These are phyloP conservation scores for Plantago lanceolata DNA, from an alignment of 305 asterid genomes.

Conservation along the genomic window DNA sequence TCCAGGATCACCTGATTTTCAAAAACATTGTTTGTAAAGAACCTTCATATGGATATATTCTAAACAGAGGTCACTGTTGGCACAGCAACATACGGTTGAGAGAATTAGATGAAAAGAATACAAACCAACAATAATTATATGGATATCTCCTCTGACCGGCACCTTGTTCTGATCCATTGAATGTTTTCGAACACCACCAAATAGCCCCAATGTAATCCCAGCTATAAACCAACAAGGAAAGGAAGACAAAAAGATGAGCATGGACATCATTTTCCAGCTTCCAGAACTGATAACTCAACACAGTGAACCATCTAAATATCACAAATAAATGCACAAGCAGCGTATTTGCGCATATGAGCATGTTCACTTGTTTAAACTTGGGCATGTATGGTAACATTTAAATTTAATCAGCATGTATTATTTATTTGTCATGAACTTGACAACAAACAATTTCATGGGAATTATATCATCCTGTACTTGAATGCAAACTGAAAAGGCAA, in stretches of 20 bases:
- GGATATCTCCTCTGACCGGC: constrained; percentile 97
- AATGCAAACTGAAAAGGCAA: constrained; percentile 9
- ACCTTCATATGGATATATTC: constrained; percentile 21
- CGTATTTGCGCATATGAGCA: constrained; percentile 9
- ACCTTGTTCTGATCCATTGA: constrained; percentile 96
- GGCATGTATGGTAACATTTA: neutral
- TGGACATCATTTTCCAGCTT: constrained; percentile 11
- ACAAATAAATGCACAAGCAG: constrained; percentile 23
- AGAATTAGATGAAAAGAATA: constrained; percentile 24
- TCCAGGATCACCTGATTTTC: constrained; percentile 85
- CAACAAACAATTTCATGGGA: neutral
- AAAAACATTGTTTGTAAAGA: constrained; percentile 22
- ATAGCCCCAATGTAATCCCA: constrained; percentile 74
- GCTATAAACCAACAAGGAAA: constrained; percentile 44
- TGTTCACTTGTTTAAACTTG: constrained; percentile 9
- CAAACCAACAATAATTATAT: constrained; percentile 85
- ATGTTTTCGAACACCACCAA: constrained; percentile 94
- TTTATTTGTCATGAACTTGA: constrained; percentile 4
- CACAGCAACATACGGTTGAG: constrained; percentile 12
- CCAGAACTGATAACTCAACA: constrained; percentile 19
- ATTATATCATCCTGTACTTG: neutral
- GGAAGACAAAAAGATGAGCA: constrained; percentile 15
- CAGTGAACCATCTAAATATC: constrained; percentile 14
- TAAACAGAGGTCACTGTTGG: constrained; percentile 16
- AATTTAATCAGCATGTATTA: neutral